Evolutionary conservation across 1,139 yeast genomes (phyloP).

Genomic region (Debaryomyces singareniensis): DNA sequence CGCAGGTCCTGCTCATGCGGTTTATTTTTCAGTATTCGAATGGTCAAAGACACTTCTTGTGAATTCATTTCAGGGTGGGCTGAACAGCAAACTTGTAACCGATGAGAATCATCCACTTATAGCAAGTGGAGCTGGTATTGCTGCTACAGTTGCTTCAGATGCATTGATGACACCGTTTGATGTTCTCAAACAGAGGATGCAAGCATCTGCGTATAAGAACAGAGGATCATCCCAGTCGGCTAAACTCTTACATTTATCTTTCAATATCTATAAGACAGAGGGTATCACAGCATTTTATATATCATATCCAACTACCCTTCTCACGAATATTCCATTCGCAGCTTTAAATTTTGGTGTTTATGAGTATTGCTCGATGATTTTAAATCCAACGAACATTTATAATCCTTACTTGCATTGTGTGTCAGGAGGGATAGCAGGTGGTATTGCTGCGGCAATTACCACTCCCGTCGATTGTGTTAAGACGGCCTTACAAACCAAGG

Average conservation of each 20-base stretch:
- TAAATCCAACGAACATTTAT: constrained; percentile 74
- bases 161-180: constrained; percentile 98
- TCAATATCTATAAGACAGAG: constrained; percentile 58
- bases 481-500: constrained; percentile 80
- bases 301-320: constrained; percentile 90
- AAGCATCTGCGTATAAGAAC: constrained; percentile 16
- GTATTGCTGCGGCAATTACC: constrained; percentile 91
- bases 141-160: constrained; percentile 89
- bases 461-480: constrained; percentile 95
- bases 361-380: constrained; percentile 69
- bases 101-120: constrained; percentile 72
- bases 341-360: constrained; percentile 92
- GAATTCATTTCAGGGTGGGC: constrained; percentile 28
- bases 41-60: constrained; percentile 60
- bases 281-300: constrained; percentile 83
- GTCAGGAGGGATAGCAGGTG: constrained; percentile 94
- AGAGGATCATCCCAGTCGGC: constrained; percentile 11
- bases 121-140: constrained; percentile 86
- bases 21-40: constrained; percentile 95
- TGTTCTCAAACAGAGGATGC: constrained; percentile 75
- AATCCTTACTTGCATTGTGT: constrained; percentile 91
- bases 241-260: constrained; percentile 32
- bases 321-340: constrained; percentile 93
- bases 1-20: constrained; percentile 99
- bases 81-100: constrained; percentile 38